These are phyloP conservation scores for Trametes cinnabarina DNA, from an alignment of 768 basidiomycete species.

Conservation along the genomic window DNA sequence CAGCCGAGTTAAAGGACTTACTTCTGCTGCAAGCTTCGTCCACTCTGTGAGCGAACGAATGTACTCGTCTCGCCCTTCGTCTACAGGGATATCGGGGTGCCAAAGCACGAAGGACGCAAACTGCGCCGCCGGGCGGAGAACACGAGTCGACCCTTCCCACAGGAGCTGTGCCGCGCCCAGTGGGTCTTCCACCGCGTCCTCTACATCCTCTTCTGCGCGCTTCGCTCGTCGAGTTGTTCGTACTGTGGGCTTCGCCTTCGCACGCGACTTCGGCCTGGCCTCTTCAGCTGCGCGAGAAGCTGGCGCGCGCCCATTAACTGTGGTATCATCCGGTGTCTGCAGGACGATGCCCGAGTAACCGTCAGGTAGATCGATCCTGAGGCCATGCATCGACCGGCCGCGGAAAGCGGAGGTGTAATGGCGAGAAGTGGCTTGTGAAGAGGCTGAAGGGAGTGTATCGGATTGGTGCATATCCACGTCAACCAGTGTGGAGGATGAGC, in stretches of 20 bases:
- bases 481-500: neutral
- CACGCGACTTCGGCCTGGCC: slow-evolving; percentile 16
- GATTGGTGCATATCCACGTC: neutral
- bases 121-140: slow-evolving; percentile 46
- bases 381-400: slow-evolving; percentile 70
- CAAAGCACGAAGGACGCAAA: slow-evolving; percentile 75
- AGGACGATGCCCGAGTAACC: slow-evolving; percentile 72
- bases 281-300: slow-evolving; percentile 6
- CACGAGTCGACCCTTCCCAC: slow-evolving; percentile 31
- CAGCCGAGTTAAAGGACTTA: slow-evolving; percentile 23
- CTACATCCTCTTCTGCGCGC: slow-evolving; percentile 23
- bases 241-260: slow-evolving; percentile 5
- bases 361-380: slow-evolving; percentile 55
- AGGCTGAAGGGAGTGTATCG: slow-evolving; percentile 5
- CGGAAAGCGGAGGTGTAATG: slow-evolving; percentile 68
- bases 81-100: slow-evolving; percentile 69
- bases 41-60: slow-evolving; percentile 67
- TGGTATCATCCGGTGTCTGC: slow-evolving; percentile 28
- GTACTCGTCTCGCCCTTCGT: slow-evolving; percentile 73
- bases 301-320: neutral
- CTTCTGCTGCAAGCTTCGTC: slow-evolving; percentile 63
- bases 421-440: slow-evolving; percentile 23
- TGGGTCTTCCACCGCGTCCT: slow-evolving; percentile 31
- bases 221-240: slow-evolving; percentile 29
- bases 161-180: slow-evolving; percentile 21